Evolutionary conservation across 176 grass and related monocot genomes (phyloP).

Genomic region (Typha latifolia): DNA sequence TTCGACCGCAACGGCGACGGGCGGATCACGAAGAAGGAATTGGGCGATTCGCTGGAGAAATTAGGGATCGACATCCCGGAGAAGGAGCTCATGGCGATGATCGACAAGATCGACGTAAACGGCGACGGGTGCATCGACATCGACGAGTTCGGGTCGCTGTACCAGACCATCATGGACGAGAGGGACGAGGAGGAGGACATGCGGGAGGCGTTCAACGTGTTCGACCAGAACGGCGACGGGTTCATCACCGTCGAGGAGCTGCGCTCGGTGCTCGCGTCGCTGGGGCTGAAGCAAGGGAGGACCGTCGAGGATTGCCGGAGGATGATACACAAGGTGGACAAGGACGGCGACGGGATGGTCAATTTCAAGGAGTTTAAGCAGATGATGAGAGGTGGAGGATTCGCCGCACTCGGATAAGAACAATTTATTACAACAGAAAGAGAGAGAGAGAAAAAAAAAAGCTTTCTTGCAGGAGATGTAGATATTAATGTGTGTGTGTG

Average conservation of each 20-base stretch:
- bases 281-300: constrained; percentile 58
- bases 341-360: constrained; percentile 49
- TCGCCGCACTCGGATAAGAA: constrained; percentile 1
- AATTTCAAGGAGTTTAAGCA: constrained; percentile 70
- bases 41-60: constrained; percentile 52
- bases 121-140: constrained; percentile 64
- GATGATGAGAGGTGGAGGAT: constrained; percentile 66
- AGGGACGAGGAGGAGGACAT: constrained; percentile 48
- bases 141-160: constrained; percentile 57
- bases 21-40: constrained; percentile 58
- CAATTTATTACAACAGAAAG: no score
- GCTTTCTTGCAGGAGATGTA: no score
- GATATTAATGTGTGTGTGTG: no score
- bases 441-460: no score
- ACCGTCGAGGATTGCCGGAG: constrained; percentile 48
- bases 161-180: constrained; percentile 37
- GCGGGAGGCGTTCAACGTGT: constrained; percentile 68
- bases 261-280: constrained; percentile 43
- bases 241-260: constrained; percentile 68
- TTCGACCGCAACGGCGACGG: constrained; percentile 68
- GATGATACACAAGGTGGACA: constrained; percentile 66
- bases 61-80: constrained; percentile 58
- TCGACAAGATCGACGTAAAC: constrained; percentile 57
- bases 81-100: constrained; percentile 44
- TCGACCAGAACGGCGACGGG: constrained; percentile 69